Percentiles rank a stretch among this genome's conserved stretches.
Evolutionary conservation across 495 filamentous ascomycete genomes (phyloP).

Genomic region (Trichoderma gamsii): DNA sequence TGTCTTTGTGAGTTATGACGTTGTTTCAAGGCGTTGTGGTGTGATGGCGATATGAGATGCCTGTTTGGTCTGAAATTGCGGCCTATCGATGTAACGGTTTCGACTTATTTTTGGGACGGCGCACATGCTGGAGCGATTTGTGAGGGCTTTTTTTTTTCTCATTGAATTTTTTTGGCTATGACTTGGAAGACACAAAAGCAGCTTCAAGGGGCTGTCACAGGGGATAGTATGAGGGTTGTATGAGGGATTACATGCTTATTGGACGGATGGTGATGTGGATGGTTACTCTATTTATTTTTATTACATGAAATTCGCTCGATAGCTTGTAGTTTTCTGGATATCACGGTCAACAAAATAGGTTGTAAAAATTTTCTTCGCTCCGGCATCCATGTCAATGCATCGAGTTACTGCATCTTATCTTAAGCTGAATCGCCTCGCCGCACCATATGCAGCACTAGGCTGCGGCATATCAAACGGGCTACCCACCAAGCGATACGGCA

Average conservation of each 20-base stretch:
- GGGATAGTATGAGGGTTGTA: too few relatives aligned
- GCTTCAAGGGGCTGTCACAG: slow-evolving; percentile 1
- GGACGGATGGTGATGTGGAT: background rate
- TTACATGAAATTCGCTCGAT: background rate
- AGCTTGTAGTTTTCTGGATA: background rate
- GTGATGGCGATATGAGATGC: slow-evolving; percentile 5
- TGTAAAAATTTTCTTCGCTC: background rate
- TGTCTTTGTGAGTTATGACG: slow-evolving; percentile 9
- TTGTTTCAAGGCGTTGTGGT: background rate
- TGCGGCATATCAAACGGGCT: background rate
- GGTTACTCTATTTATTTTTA: background rate
- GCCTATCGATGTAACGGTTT: slow-evolving; percentile 2
- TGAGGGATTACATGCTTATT: slow-evolving; percentile 5
- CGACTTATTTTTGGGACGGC: background rate
- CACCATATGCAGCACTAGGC: background rate
- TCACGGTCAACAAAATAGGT: background rate
- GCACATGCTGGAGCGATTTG: slow-evolving; percentile 14
- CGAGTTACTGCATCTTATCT: background rate
- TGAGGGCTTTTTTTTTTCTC: slow-evolving; percentile 11
- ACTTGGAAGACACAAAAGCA: background rate
- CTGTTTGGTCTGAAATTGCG: background rate
- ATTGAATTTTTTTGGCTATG: background rate
- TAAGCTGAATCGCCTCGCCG: background rate
- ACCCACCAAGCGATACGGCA: background rate
- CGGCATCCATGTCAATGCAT: background rate